Percentiles rank a stretch among this genome's conserved stretches.
Conservation (phyloP, 2,329 filamentous ascomycete species). For the Davidsoniella eucalypti region DNA sequence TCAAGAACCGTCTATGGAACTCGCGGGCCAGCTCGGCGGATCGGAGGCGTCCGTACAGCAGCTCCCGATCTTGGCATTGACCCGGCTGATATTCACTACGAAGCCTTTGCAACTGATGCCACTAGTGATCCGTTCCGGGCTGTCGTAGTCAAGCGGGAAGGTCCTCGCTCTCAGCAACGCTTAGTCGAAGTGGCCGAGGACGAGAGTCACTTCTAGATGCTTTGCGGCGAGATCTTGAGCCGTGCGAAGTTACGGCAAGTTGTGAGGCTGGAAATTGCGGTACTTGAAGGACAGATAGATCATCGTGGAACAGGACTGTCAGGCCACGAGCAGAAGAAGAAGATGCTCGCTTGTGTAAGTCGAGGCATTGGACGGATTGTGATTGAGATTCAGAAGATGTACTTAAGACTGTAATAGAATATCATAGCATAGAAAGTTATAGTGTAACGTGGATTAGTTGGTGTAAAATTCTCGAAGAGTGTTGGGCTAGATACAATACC, state of each 20-base stretch:
- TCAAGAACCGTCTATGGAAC: slow-evolving; percentile 32
- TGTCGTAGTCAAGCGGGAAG: slow-evolving; percentile 27
- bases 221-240: slow-evolving; percentile 26
- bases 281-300: slow-evolving; percentile 32
- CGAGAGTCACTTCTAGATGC: slow-evolving; percentile 35
- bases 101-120: slow-evolving; percentile 36
- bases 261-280: slow-evolving; percentile 40
- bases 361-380: slow-evolving; percentile 32
- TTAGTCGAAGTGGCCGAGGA: slow-evolving; percentile 30
- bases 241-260: slow-evolving; percentile 27
- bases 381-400: slow-evolving; percentile 27
- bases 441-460: neutral
- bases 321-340: slow-evolving; percentile 26
- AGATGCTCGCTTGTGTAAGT: slow-evolving; percentile 36
- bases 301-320: slow-evolving; percentile 32
- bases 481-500: no score
- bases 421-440: neutral
- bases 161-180: slow-evolving; percentile 16
- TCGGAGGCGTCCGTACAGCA: slow-evolving; percentile 31
- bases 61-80: slow-evolving; percentile 27
- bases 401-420: no score
- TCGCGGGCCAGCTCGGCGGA: slow-evolving; percentile 40
- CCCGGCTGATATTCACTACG: slow-evolving; percentile 39
- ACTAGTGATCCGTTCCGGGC: slow-evolving; percentile 44
- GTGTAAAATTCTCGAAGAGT: no score